Evolutionary conservation across 768 basidiomycete species (phyloP).

Genomic region (Macrocybe gigantea): DNA sequence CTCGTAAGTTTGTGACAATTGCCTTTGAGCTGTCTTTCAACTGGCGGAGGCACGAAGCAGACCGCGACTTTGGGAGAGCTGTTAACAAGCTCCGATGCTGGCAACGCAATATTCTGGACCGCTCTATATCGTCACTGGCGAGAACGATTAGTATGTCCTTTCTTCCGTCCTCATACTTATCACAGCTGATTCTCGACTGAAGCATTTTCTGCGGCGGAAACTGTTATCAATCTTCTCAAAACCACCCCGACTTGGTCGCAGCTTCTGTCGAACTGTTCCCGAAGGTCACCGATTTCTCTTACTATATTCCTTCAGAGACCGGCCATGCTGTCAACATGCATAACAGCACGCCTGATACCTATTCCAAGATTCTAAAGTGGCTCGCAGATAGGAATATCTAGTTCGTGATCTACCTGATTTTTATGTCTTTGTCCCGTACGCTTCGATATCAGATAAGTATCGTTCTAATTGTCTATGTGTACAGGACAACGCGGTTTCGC

Average conservation of each 20-base stretch:
- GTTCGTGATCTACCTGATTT: too few species aligned
- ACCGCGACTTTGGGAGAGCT: conserved; percentile 16
- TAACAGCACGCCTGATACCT: conserved; percentile 8
- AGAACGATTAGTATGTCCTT: conserved; percentile 15
- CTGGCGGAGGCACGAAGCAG: conserved; percentile 7
- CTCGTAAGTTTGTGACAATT: background rate
- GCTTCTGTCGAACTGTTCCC: conserved; percentile 7
- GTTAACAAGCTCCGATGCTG: conserved; percentile 5
- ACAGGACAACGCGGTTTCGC: too few species aligned
- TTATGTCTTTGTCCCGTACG: too few species aligned
- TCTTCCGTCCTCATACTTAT: background rate
- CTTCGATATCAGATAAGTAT: too few species aligned
- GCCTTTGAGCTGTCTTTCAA: conserved; percentile 1
- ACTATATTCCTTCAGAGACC: conserved; percentile 11
- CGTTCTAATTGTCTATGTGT: too few species aligned
- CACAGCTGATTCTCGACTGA: background rate
- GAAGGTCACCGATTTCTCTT: conserved; percentile 4
- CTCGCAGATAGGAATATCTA: conserved; percentile 2
- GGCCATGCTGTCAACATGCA: conserved; percentile 15
- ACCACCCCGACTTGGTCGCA: conserved; percentile 5
- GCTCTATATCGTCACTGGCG: conserved; percentile 17
- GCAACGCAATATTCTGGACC: conserved; percentile 13
- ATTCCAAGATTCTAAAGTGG: conserved; percentile 8
- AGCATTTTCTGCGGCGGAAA: conserved; percentile 14
- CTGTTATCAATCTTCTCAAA: conserved; percentile 10